Base-by-base conservation (phyloP, 331 rosid genomes). In the Prunus yedoensis region DNA sequence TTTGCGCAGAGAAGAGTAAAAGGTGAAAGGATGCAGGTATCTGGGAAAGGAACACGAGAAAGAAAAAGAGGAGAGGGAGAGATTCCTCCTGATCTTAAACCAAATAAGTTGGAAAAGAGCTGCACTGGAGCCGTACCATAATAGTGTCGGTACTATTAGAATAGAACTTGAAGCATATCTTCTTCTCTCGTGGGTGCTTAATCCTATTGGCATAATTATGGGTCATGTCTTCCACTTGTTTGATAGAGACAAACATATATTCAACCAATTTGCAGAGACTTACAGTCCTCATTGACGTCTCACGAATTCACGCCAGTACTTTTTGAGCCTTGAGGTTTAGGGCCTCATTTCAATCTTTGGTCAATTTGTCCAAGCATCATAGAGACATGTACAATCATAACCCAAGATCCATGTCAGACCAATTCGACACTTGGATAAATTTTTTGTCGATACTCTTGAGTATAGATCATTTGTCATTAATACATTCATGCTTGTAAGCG, bases 311-410 rank as follows among this genome's bases (percentile, higher is more conserved):
- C 23, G 58, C 58, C 23, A 17, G 12, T 35, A 57, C 59, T 38
- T 57, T 27, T 43, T 71, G 76, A 12, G 16, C 7, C 25, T 57
- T n/a, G 12, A 6, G 21, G 43, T 15, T 71, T 66, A 73, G n/a
- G 65, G 75, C 73, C 25, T 38, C 68, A 25, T 65, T 43, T 67
- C 47, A 41, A 77, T 71, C 78, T 78, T 72, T 51, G 49, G 77
- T 84, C 86, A 84, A 77, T 76, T 77, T 74, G 73, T 80, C 87
- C 86, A 20, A 76, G 81, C 79, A 64, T 74, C 80, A 74, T 71
- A 80, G 78, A 32, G 79, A 79, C 87, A 70, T 21, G 17, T n/a
- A n/a, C 76, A 82, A 77, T 49, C 66, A 80, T 46, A 88, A 78
- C 76, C 70, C 76, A 30, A 78, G 76, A 80, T 78, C 68, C 78